Percentiles rank a stretch among this genome's conserved stretches.
Conservation (phyloP, 2,329 filamentous ascomycete species). For the Xylaria sp. region DNA sequence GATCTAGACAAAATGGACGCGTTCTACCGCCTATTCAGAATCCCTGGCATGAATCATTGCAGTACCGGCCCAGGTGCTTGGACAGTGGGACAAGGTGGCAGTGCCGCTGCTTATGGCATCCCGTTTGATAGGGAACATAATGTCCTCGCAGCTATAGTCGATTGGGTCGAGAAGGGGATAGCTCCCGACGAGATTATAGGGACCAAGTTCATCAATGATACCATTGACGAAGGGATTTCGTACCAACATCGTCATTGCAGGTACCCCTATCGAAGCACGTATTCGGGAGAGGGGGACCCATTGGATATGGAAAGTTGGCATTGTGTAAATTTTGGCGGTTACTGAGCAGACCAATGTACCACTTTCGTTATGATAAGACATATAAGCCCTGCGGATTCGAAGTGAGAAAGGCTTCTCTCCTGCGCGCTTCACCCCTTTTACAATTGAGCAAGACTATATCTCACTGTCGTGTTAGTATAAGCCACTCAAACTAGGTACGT, state of each 20-base stretch:
- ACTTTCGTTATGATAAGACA: no score
- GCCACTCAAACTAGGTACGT: no score
- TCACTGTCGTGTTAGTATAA: no score
- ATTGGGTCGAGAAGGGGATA: constrained; percentile 58
- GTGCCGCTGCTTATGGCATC: constrained; percentile 36
- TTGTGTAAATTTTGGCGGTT: constrained; percentile 39
- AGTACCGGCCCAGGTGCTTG: constrained; percentile 59
- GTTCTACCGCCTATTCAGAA: constrained; percentile 58
- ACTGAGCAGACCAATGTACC: not conserved
- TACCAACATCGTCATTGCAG: constrained; percentile 52
- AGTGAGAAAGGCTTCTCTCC: no score
- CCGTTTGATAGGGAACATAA: constrained; percentile 55
- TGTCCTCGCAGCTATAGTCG: constrained; percentile 59
- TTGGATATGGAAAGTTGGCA: constrained; percentile 47
- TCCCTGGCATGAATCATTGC: constrained; percentile 62
- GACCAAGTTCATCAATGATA: constrained; percentile 50
- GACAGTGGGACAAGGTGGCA: constrained; percentile 45
- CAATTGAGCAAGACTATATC: no score
- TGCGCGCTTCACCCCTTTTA: no score
- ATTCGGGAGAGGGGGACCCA: constrained; percentile 47
- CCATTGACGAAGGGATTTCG: constrained; percentile 41
- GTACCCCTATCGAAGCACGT: constrained; percentile 51
- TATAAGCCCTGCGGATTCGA: no score
- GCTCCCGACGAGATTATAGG: constrained; percentile 56
- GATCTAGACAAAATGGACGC: constrained; percentile 30